phyloP scores from a whole-genome alignment of 2,329 filamentous ascomycete genomes.

The Pseudocercospora vitis region DNA sequence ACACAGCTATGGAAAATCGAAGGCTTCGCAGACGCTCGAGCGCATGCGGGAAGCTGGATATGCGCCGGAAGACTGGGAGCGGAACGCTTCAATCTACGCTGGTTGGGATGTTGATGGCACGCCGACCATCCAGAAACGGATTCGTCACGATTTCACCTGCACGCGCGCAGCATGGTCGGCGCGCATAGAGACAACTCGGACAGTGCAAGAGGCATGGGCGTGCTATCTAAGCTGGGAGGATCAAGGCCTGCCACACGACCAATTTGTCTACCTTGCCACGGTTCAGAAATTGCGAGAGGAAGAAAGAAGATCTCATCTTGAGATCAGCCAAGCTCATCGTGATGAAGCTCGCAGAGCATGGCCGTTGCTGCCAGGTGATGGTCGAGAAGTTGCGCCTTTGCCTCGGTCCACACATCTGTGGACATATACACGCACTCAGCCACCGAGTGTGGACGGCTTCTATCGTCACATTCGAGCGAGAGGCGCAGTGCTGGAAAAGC shows the following conservation, averaged over 20 bases:
- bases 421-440: constrained; percentile 61
- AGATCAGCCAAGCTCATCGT: not conserved
- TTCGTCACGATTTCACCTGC: not conserved
- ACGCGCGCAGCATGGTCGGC: constrained; percentile 53
- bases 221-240: constrained; percentile 60
- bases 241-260: constrained; percentile 39
- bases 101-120: constrained; percentile 65
- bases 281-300: constrained; percentile 54
- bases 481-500: constrained; percentile 51
- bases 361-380: constrained; percentile 59
- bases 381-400: constrained; percentile 54
- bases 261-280: constrained; percentile 56
- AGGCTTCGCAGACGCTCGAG: constrained; percentile 55
- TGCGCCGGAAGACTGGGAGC: constrained; percentile 52
- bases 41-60: constrained; percentile 64
- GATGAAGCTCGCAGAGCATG: constrained; percentile 17
- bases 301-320: constrained; percentile 8
- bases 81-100: constrained; percentile 54
- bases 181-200: constrained; percentile 60
- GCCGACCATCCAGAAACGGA: constrained; percentile 62
- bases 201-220: constrained; percentile 64
- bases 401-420: constrained; percentile 63
- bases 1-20: constrained; percentile 57
- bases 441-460: constrained; percentile 60
- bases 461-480: constrained; percentile 59